These are phyloP conservation scores for Tylopilus balloui DNA, from an alignment of 768 basidiomycete genomes.

Conservation along the genomic window DNA sequence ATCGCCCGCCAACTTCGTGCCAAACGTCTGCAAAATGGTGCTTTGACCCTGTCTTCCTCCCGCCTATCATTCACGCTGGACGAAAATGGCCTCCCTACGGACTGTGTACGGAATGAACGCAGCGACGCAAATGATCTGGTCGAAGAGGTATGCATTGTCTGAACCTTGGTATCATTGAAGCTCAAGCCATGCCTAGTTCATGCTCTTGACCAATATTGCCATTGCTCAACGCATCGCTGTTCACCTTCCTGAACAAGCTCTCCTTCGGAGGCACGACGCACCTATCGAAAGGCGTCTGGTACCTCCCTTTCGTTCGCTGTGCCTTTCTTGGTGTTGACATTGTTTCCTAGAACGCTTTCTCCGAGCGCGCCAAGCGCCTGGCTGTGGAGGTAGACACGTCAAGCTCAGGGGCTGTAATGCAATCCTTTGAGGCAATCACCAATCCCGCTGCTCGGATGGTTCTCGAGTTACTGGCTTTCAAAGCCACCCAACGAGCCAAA, in stretches of 20 bases:
- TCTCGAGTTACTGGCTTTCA: slow-evolving; percentile 79
- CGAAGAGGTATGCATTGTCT: slow-evolving; percentile 65
- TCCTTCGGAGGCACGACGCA: slow-evolving; percentile 89
- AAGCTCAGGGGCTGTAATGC: slow-evolving; percentile 78
- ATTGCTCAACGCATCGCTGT: slow-evolving; percentile 93
- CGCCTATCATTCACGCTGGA: slow-evolving; percentile 77
- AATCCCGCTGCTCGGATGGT: slow-evolving; percentile 72
- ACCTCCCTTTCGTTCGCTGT: background rate
- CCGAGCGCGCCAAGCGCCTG: slow-evolving; percentile 75
- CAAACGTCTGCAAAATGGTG: slow-evolving; percentile 75
- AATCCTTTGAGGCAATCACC: slow-evolving; percentile 68
- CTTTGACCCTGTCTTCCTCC: slow-evolving; percentile 64
- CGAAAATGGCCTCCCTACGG: slow-evolving; percentile 70
- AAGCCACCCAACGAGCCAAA: slow-evolving; percentile 92
- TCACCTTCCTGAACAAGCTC: slow-evolving; percentile 93
- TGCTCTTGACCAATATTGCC: slow-evolving; percentile 86
- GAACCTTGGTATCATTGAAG: background rate
- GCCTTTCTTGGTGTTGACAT: slow-evolving; percentile 8
- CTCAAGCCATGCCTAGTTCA: slow-evolving; percentile 55
- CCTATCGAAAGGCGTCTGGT: slow-evolving; percentile 91
- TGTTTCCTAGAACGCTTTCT: slow-evolving; percentile 58
- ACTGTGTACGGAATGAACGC: slow-evolving; percentile 63
- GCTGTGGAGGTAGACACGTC: slow-evolving; percentile 80
- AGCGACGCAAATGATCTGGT: slow-evolving; percentile 76
- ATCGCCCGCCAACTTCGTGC: slow-evolving; percentile 70